These are phyloP conservation scores for Teratosphaeria pseudoeucalypti DNA, from an alignment of 2,329 filamentous ascomycete genomes.

Conservation along the genomic window DNA sequence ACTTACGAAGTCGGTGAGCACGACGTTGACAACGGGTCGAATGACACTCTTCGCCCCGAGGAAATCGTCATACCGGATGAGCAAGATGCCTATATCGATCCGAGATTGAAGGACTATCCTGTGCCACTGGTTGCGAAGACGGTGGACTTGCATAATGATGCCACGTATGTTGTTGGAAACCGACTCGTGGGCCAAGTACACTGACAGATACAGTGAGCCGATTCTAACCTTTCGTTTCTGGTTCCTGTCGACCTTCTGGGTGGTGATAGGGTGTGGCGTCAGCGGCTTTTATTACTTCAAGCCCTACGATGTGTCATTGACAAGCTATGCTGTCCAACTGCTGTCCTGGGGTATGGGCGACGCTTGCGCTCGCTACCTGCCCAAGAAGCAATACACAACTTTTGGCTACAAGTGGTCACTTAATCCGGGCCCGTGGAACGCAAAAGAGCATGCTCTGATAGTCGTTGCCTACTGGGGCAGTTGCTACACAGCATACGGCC, in stretches of 20 bases:
- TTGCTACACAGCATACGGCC: constrained; percentile 6
- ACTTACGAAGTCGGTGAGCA: neutral
- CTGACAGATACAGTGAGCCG: constrained; percentile 4
- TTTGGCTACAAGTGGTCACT: constrained; percentile 24
- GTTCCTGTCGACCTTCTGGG: constrained; percentile 10
- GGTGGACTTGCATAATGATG: neutral
- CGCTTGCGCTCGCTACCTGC: constrained; percentile 10
- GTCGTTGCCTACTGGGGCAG: constrained; percentile 25
- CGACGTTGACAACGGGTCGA: neutral
- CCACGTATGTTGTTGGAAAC: neutral
- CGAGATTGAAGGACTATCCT: neutral
- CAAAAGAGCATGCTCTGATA: constrained; percentile 26
- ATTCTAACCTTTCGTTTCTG: constrained; percentile 12
- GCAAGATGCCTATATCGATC: neutral
- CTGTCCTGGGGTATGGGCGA: constrained; percentile 9
- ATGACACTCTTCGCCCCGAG: neutral
- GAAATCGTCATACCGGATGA: neutral
- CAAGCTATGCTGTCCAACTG: constrained; percentile 4
- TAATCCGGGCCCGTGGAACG: constrained; percentile 26
- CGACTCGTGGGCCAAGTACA: neutral
- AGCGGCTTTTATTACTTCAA: constrained; percentile 11
- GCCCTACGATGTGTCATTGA: constrained; percentile 5
- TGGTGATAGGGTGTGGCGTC: constrained; percentile 7
- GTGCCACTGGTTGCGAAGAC: neutral
- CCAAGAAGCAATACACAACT: constrained; percentile 13